Evolutionary conservation across 495 filamentous ascomycete genomes (phyloP), one percentile per base, ranked within the genome.

Genomic region (Talaromyces trachyspermus): DNA sequence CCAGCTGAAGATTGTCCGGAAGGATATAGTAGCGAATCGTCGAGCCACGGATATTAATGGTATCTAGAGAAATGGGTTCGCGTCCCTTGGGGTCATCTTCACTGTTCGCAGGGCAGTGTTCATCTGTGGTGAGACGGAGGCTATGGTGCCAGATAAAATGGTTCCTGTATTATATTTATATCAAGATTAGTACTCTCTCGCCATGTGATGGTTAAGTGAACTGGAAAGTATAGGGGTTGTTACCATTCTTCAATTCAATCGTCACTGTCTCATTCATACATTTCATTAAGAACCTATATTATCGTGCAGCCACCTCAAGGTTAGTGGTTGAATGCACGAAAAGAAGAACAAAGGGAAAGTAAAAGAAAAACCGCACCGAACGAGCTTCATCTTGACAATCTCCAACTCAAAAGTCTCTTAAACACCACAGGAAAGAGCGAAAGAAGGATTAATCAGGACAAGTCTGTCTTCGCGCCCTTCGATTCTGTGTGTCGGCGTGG

Each of bases 161-260:
- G 92, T 92, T 63, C 91, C 89, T 95, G 48, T 49, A 2, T 25
- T 29, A 2, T 18, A 3, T 2, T 3, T 20, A 25, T 19, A 49
- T 24, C 38, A 17, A 22, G 30, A 41, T 54, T 46, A 49, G 36
- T 44, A 51, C 19, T 54, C 32, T 29, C n/a, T n/a, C n/a, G n/a
- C n/a, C n/a, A n/a, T n/a, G n/a, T n/a, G 36, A 5, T 43, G n/a
- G 32, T 32, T 24, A 26, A 14, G 32, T 47, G 43, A 15, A 25
- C 3, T 30, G 36, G 24, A 33, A 41, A 33, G 8, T 29, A 20
- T 43, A 40, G 18, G 41, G n/a, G 22, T 4, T 54, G 61, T 46
- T 66, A 91, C 91, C 92, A 80, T 96, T 97, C 65, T 98, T 98
- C 50, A 97, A 76, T 73, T 98, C 92, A 56, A 98, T 82, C 8